Evolutionary conservation across 2,329 filamentous ascomycete genomes (phyloP), one percentile per base, ranked within the genome.

Genomic region (Colletotrichum neosansevieriae): DNA sequence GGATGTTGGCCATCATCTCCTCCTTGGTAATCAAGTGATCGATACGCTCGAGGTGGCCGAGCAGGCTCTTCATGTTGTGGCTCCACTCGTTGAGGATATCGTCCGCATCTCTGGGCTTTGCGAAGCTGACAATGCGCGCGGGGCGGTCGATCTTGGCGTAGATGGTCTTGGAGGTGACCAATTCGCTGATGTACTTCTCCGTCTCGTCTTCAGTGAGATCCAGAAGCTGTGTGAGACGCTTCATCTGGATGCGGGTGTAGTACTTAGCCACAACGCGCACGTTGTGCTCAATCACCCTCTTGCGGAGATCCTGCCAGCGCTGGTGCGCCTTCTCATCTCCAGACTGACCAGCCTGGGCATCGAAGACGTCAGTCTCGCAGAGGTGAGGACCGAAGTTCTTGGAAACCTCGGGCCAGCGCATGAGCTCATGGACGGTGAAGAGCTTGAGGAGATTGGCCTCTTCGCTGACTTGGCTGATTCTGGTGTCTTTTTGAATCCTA

Each of bases 11-110:
- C 96, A 99, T 99, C 96, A 99, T 99, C 86, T 99, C 96, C 83
- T 99, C 96, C 86, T 98, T 98, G 63, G 97, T 99, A 76, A 99
- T 99, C 75, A 99, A 86, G 80, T 99, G 96, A 78, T 99, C 96
- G 70, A 99, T 97, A 71, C 94, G 88, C 85, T 97, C 94, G 76
- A 97, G 78, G 63, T 95, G 82, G 11, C 93, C 94, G 72, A 97
- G 82, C 75, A 97, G 82, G 77, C 91, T 94, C 91, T 96, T 97
- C 94, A 97, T 98, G 81, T 98, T 97, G 76, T 93, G 91, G 79
- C 94, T 97, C 96, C 96, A 99, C 82, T 99, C 96, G 77, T 99
- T 99, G 76, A 99, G 84, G 60, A 98, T 90, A 80, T 99, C 96
- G 77, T 99, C 96, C 1, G 94, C 94, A 80, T 97, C 94, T 72